Evolutionary conservation across 257 asterid species (phyloP), one percentile per base, ranked within the genome.

Genomic region (Coffea canephora): DNA sequence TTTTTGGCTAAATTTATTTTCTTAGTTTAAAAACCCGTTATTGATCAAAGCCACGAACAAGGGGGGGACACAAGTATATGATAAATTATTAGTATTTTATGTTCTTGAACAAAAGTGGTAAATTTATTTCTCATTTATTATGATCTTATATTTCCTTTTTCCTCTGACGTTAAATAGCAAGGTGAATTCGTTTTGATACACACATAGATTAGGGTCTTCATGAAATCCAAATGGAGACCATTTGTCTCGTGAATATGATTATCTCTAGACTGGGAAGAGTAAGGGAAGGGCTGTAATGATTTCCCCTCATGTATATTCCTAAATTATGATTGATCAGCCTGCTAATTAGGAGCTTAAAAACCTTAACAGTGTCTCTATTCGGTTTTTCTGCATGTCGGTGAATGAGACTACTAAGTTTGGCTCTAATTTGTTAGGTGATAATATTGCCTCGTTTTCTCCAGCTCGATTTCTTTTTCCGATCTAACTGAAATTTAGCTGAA

Each of bases 1-100:
- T 90, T 82, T 92, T 90, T 87, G 89, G 94, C 79, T 93, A 84
- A 86, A 36, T 80, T 81, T 57, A 81, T 27, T 2, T 66, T 31
- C 15, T 21, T 31, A 3, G 45, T 19, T 66, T 66, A 27, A 11
- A n/a, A 23, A 3, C 25, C 14, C 6, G 18, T 64, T 55, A 75
- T 66, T 72, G n/a, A 46, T 72, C 23, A 23, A 27, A 3, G 27
- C 13, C 34, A 5, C 31, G 71, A 48, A 21, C 41, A 46, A 5
- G 48, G 3, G 9, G 65, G 12, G 67, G 3, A 21, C 46, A 36
- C n/a, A 62, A 41, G 46, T 21, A 59, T 3, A 23, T 59, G 27
- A 59, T 59, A 59, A 6, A 21, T 59, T 21, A 3, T 59, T 59
- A 59, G 31, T 59, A 59, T 21, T 54, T 16, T 21, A 16, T 54